Evolutionary conservation across 202 grass and related monocot species (phyloP), one percentile per base, ranked within the genome.

Genomic region (Panicum hallii): DNA sequence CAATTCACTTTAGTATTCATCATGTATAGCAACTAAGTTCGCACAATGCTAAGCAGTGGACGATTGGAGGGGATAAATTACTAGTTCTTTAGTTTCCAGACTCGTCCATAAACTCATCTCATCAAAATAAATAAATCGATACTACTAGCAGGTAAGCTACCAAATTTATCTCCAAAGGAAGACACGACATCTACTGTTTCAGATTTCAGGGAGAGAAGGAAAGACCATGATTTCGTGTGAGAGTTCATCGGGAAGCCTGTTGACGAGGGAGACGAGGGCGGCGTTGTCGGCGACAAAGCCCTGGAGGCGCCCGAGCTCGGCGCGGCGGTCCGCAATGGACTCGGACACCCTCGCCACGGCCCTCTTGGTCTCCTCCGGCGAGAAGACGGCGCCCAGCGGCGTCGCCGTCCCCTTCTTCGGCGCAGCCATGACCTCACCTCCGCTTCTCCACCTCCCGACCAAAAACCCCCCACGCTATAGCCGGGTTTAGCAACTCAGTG

Each of bases 181-280:
- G 34, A 44, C 30, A 44, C 49, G 75, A 26, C 42, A 13, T 12
- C 6, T 71, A 26, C 49, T 7, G 16, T 32, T 36, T 74, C 32
- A 40, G 9, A 40, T 55, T 55, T 4, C 14, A 58, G n/a, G 53
- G 15, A 36, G 19, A 42, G 0, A 65, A 26, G 67, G 0, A 3
- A 68, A 72, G 67, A 88, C 95, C 95, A 98, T 98, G 87, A 98
- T 86, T 7, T 95, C 89, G 84, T 98, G 93, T 70, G 93, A 93
- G 56, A 93, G 66, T 76, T 98, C 95, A 47, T 95, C 87, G 42
- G 91, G 93, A 70, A 98, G 89, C 66, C 84, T 81, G 70, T 79
- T 93, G 80, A 95, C 85, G 66, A 93, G 93, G 60, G 89, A 83
- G 56, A 91, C 79, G 75, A 95, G 89, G 57, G 87, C 82, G 3